These are phyloP conservation scores for Aspergillus sp. DNA, from an alignment of 2,329 filamentous ascomycete genomes.

Conservation along the genomic window DNA sequence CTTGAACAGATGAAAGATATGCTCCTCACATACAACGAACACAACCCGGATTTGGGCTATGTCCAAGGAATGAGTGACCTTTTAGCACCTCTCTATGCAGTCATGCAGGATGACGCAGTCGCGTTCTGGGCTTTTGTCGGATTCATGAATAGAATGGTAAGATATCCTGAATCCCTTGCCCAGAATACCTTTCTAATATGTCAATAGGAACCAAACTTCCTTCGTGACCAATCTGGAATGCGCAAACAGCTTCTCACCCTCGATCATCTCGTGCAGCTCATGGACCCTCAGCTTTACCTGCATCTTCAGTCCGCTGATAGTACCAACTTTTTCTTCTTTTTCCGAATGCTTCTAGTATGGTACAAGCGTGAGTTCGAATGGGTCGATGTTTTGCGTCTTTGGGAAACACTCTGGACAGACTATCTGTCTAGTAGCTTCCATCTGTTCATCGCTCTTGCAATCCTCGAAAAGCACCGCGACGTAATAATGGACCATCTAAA, in stretches of 20 bases:
- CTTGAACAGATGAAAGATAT: conserved; percentile 99
- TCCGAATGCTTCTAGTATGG: conserved; percentile 98
- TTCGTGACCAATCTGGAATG: conserved; percentile 96
- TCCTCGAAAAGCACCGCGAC: conserved; percentile 91
- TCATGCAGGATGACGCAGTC: conserved; percentile 93
- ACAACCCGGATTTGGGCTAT: conserved; percentile 91
- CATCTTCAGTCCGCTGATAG: conserved; percentile 87
- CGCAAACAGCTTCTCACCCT: conserved; percentile 82
- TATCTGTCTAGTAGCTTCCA: conserved; percentile 86
- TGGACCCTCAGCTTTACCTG: conserved; percentile 90
- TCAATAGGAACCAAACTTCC: conserved; percentile 75
- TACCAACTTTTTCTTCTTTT: conserved; percentile 99
- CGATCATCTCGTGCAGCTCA: conserved; percentile 91
- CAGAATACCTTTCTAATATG: background rate
- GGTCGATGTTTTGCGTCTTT: conserved; percentile 78
- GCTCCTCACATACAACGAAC: conserved; percentile 97
- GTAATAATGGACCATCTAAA: conserved; percentile 93
- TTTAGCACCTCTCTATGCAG: conserved; percentile 90
- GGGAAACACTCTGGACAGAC: conserved; percentile 95
- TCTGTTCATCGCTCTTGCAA: conserved; percentile 87
- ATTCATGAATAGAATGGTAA: conserved; percentile 92
- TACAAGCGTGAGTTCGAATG: conserved; percentile 97
- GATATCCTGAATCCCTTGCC: background rate
- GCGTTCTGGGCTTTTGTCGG: conserved; percentile 95
- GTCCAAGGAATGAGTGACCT: conserved; percentile 99